Base-by-base conservation (phyloP, 352 stramenopile genomes). In the Globisporangium cystogenes region DNA sequence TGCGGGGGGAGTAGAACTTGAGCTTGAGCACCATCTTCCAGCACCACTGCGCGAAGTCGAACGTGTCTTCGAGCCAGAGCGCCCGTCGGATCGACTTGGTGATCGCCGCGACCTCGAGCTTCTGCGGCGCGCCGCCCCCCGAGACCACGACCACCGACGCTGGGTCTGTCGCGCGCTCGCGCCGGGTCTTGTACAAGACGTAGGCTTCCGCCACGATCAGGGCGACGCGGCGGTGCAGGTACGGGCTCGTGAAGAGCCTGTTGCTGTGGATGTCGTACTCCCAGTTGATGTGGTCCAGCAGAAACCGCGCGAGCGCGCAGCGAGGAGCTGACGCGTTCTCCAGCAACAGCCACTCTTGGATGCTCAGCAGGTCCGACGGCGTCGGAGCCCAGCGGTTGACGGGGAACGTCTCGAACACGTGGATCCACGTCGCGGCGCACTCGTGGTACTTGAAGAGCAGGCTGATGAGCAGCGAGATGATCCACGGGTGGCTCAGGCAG, bases 221-320 rank as follows among this genome's bases (percentile, higher is more conserved):
- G 0, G 74, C 80, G 18, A 92, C 82, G 40, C 88, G 82, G 3
- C 80, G 82, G 55, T 95, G 84, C n/a, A 93, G 42, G 52, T 73
- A 77, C 12, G 82, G 62, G 21, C 73, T 67, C 2, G 81, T 87
- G 61, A 93, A 93, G 6, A 93, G 52, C 23, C 59, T 62, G 26
- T 75, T 62, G 12, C 62, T 42, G 57, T 87, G 87, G n/a, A 79
- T 53, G 46, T 90, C 76, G 14, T 80, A 88, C 51, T 91, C 82
- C 84, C 84, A 95, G 67, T 93, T 93, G 45, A 95, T 88, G 21
- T 75, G 69, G 39, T 95, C 84, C 8, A 95, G 51, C 14, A 95
- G 60, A 50, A 92, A 92, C 11, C 84, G 65, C 36, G 82, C 84
- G 14, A 95, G 54, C 4, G 63, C 68, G 56, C 73, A 86, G 16